A percentile compares a stretch with the other conserved stretches of the same genome.
Evolutionary conservation across 1,139 yeast genomes (phyloP).

Genomic region (Debaryomyces sp.): DNA sequence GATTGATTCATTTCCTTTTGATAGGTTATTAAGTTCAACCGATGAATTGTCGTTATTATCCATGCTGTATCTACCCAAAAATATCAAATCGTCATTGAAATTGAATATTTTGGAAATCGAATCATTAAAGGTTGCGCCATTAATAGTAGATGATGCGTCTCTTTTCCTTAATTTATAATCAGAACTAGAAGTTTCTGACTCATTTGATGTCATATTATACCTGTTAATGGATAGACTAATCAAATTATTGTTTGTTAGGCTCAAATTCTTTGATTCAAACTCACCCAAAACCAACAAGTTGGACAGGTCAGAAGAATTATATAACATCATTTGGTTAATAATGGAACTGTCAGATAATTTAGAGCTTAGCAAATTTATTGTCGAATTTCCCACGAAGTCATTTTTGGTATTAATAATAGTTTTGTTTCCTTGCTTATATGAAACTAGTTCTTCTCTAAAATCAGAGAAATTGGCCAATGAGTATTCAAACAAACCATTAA

Average conservation of each 20-base stretch:
- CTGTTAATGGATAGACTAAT: constrained; percentile 28
- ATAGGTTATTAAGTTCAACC: constrained; percentile 28
- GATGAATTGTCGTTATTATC: constrained; percentile 20
- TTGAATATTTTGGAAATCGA: constrained; percentile 28
- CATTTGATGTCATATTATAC: constrained; percentile 38
- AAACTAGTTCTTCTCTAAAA: constrained; percentile 36
- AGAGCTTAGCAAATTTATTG: constrained; percentile 66
- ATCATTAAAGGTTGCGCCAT: constrained; percentile 36
- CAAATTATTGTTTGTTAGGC: constrained; percentile 31
- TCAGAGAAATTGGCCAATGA: constrained; percentile 67
- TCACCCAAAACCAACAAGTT: constrained; percentile 50
- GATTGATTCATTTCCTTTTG: constrained; percentile 31
- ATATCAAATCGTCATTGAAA: constrained; percentile 25
- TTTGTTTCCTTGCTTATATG: constrained; percentile 29
- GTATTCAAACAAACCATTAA: constrained; percentile 85
- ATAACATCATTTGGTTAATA: constrained; percentile 35
- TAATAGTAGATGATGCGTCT: constrained; percentile 22
- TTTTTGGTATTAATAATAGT: constrained; percentile 32
- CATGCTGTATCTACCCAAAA: constrained; percentile 38
- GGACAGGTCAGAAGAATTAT: constrained; percentile 25
- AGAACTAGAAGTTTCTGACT: constrained; percentile 20
- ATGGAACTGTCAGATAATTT: constrained; percentile 44
- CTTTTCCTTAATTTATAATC: constrained; percentile 20
- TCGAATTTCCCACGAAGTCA: constrained; percentile 63
- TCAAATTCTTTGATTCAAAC: constrained; percentile 38